These are phyloP conservation scores for Paraphaeosphaeria sporulosa DNA, from an alignment of 2,329 filamentous ascomycete genomes.

Conservation along the genomic window DNA sequence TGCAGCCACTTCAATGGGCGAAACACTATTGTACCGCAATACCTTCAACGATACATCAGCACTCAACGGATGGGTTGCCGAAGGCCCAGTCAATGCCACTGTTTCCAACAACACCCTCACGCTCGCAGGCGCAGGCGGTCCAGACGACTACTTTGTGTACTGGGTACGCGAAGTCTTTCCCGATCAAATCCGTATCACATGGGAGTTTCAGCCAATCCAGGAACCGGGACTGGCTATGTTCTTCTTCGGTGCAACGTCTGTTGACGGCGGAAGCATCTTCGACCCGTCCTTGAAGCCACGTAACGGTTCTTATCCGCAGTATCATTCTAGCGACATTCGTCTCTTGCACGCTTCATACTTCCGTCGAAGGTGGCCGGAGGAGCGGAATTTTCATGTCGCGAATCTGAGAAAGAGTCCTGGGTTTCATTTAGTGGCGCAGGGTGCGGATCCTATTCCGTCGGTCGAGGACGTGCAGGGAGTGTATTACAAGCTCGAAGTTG, in stretches of 20 bases:
- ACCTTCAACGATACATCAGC: slow-evolving; percentile 31
- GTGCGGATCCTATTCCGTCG: slow-evolving; percentile 39
- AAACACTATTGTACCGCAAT: slow-evolving; percentile 46
- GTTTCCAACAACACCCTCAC: slow-evolving; percentile 37
- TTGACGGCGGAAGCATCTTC: slow-evolving; percentile 39
- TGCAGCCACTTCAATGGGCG: slow-evolving; percentile 10
- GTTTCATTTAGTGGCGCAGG: slow-evolving; percentile 39
- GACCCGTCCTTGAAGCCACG: slow-evolving; percentile 32
- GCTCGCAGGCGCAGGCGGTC: slow-evolving; percentile 33
- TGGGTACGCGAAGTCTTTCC: slow-evolving; percentile 45
- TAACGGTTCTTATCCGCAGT: slow-evolving; percentile 38
- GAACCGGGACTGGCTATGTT: slow-evolving; percentile 47
- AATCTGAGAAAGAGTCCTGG: slow-evolving; percentile 44
- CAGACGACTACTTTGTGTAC: slow-evolving; percentile 42
- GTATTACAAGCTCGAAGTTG: slow-evolving; percentile 41
- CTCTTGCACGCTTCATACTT: slow-evolving; percentile 30
- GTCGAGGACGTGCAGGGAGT: slow-evolving; percentile 37
- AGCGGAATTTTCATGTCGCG: slow-evolving; percentile 39
- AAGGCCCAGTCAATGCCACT: slow-evolving; percentile 36
- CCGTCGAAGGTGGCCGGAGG: slow-evolving; percentile 32
- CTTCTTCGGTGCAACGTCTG: slow-evolving; percentile 43
- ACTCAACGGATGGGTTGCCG: slow-evolving; percentile 44
- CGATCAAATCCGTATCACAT: slow-evolving; percentile 41
- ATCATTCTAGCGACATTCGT: slow-evolving; percentile 31
- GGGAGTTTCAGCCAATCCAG: slow-evolving; percentile 41